Base-by-base conservation (phyloP, 768 basidiomycete genomes). In the Lentinula guzmanii region DNA sequence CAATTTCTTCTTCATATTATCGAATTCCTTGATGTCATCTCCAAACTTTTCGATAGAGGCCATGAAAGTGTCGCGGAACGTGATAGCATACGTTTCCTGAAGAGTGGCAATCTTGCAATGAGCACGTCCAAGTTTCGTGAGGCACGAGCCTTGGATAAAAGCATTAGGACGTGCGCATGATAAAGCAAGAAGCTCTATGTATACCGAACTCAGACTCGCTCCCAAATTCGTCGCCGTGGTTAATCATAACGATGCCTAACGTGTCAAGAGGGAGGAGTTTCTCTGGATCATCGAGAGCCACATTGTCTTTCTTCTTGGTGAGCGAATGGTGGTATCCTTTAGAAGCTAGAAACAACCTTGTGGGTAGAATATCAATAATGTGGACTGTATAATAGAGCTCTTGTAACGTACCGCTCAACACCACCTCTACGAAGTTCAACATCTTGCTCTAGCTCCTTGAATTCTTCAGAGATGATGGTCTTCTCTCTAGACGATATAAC, bases 401-500 rank as follows among this genome's bases (percentile, higher is more conserved):
- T 33, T 16, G n/a, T 1, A 28, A 73, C 90, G 61, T 68, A 94
- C 93, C 83, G 79, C 62, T 84, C 77, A 41, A 89, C 79, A 33
- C 93, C 93, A 50, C 85, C 82, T 68, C 85, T 83, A 54, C 93
- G 77, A 34, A 93, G 75, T 57, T 95, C 93, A 33, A 97, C 85
- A 69, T 96, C 93, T 67, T 82, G 81, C 72, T 95, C 92, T 50
- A 95, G 77, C 52, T 89, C 90, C 41, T 76, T 81, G 71, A 95
- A 90, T 64, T 94, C 93, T 28, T 89, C 88, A 2, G 89, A 85
- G 35, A 89, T 80, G 46, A 82, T 74, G 2, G 90, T 86, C 79
- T 90, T 95, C 70, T 93, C 91, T 64, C 87, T 84, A 28, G 88
- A 82, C 43, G 90, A 86, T 58, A 97, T 92, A 66, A 91, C 89